Evolutionary conservation across 1,284 basidiomycete genomes (phyloP), one percentile per base, ranked within the genome.

Genomic region (Ceratobasidium sp.): DNA sequence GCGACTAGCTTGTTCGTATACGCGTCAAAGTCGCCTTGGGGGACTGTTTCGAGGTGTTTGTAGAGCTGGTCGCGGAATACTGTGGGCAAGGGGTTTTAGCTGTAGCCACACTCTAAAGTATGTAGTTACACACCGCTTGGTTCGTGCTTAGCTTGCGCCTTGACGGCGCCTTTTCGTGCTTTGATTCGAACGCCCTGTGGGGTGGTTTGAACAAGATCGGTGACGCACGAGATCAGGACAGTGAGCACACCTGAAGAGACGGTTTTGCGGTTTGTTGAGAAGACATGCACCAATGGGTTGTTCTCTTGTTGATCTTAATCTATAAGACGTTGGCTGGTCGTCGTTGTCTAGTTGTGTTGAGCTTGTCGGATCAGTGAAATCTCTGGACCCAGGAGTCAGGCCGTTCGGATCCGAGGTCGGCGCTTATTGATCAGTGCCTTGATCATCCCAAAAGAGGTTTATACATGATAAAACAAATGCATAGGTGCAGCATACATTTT

Each of bases 51-150:
- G 80, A 99, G 92, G 84, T 97, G 93, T 86, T 97, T 96, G 86
- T 95, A 94, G 82, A 99, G 93, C 82, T 96, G 93, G 87, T 98
- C 97, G 87, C 97, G 92, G 89, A 98, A 99, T 85, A 94, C 97
- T 97, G 64, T n/a, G n/a, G 51, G 61, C 61, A 68, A 4, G 68
- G 68, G 71, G 71, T 67, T 70, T n/a, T n/a, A 61, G 60, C 76
- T 69, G 23, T 64, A 53, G 20, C 39, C 39, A 42, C 10, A 26
- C 23, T 26, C 6, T 6, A 33, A 5, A 26, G 33, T 10, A 23
- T 67, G 46, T 42, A 42, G 69, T 39, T 55, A 81, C 86, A 75
- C 82, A 92, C 94, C 87, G 79, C 91, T 85, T 80, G 94, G 94
- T 88, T 95, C 94, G 94, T 95, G 94, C 87, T 95, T 95, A 83